A percentile compares a stretch with the other conserved stretches of the same genome.
Evolutionary conservation across 352 stramenopile species (phyloP).

Genomic region (Pythium pyrilobum): DNA sequence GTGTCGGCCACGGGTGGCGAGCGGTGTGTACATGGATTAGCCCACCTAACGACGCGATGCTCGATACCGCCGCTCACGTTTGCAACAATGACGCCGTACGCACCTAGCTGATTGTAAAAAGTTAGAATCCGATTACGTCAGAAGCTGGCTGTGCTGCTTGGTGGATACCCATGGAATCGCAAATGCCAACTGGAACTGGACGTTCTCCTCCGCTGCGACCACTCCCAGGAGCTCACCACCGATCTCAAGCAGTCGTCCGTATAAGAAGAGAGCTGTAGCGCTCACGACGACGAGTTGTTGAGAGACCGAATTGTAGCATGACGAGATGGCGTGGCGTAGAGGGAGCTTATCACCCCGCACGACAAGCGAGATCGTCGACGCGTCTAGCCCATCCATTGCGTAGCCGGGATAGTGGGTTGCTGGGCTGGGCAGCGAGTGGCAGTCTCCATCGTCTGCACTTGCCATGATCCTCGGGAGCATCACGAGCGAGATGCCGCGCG

Average conservation of each 20-base stretch:
- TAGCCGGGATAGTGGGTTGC: too few relatives aligned
- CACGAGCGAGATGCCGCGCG: too few relatives aligned
- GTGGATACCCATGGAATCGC: conserved; percentile 47
- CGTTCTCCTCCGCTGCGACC: conserved; percentile 30
- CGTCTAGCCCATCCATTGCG: neutral
- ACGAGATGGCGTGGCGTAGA: conserved; percentile 33
- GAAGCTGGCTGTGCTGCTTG: neutral
- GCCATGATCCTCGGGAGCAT: too few relatives aligned
- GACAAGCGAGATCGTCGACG: conserved; percentile 31
- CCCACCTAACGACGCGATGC: conserved; percentile 42
- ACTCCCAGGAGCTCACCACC: conserved; percentile 33
- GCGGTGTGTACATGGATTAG: too few relatives aligned
- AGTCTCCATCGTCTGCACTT: too few relatives aligned
- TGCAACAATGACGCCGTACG: conserved; percentile 32
- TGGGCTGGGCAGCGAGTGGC: too few relatives aligned
- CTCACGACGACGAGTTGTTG: conserved; percentile 41
- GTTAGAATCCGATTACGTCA: too few relatives aligned
- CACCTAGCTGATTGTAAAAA: conserved; percentile 26
- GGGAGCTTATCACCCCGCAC: conserved; percentile 41
- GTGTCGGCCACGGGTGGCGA: too few relatives aligned
- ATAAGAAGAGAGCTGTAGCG: conserved; percentile 30
- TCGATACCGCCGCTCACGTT: conserved; percentile 25
- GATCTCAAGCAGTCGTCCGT: conserved; percentile 34
- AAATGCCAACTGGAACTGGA: conserved; percentile 36
- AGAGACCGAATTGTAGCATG: conserved; percentile 27